A percentile compares a stretch with the other conserved stretches of the same genome.
Evolutionary conservation across 2,329 filamentous ascomycete genomes (phyloP).

Genomic region (Ceratocystiopsis sp.): DNA sequence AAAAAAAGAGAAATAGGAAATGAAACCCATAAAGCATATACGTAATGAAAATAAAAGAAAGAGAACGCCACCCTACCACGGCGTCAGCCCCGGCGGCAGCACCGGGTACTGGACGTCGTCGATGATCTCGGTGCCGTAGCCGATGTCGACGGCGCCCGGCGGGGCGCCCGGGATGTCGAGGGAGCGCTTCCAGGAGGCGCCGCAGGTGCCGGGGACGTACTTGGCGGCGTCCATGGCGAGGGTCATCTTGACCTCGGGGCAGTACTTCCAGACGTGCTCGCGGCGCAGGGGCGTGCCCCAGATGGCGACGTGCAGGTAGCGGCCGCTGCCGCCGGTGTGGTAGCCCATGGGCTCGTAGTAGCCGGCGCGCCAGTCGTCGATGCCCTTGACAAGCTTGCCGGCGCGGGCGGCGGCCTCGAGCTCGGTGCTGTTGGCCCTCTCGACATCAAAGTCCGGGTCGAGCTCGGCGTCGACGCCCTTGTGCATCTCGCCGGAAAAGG

Average conservation of each 20-base stretch:
- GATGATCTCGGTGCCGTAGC: conserved; percentile 23
- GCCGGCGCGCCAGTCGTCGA: conserved; percentile 33
- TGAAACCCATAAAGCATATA: not conserved
- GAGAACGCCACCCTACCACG: conserved; percentile 15
- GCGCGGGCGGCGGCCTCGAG: conserved; percentile 15
- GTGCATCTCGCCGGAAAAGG: conserved; percentile 33
- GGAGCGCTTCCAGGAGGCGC: conserved; percentile 27
- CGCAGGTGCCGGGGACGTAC: conserved; percentile 31
- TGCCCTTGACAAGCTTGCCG: conserved; percentile 20
- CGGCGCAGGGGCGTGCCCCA: conserved; percentile 31
- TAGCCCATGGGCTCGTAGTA: conserved; percentile 43
- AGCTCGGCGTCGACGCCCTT: conserved; percentile 15
- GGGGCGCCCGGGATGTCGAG: conserved; percentile 9
- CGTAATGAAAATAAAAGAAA: not conserved
- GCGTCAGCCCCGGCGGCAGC: conserved; percentile 18
- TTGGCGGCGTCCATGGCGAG: conserved; percentile 35
- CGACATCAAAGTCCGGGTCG: conserved; percentile 9
- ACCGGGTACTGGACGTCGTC: conserved; percentile 24
- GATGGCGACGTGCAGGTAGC: conserved; percentile 25
- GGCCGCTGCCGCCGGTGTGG: conserved; percentile 34
- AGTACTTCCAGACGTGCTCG: conserved; percentile 37
- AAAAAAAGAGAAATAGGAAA: not conserved
- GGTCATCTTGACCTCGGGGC: conserved; percentile 41
- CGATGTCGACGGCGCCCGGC: conserved; percentile 12
- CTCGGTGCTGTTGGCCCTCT: conserved; percentile 9